Base-by-base conservation (phyloP, 73 alveolate species). In the Stentor coeruleus region DNA sequence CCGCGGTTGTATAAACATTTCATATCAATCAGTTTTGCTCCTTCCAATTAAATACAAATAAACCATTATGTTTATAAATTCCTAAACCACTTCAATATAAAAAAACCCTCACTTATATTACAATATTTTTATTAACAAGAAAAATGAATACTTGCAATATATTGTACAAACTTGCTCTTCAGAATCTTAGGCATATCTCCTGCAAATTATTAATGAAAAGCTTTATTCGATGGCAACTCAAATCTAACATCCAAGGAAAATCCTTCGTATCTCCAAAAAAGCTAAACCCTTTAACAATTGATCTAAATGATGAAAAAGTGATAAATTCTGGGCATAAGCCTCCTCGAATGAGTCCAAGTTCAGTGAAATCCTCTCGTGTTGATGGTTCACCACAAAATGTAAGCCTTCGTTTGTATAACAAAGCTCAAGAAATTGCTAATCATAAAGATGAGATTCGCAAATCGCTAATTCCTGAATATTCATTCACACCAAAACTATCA, bases 391-490 rank as follows among this genome's bases (percentile, higher is more conserved):
- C 66, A 11, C 66, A 20, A 49, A 20, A 49, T 49, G 66, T 49
- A 11, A 49, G 66, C 20, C 20, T 49, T 11, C 6, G 66, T 11
- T 20, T 49, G 6, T 49, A 49, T 49, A 49, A 49, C 66, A 49
- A 49, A 20, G 66, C 66, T 11, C 66, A 49, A 49, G 66, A 49
- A 49, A 49, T 49, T 11, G 66, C 6, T 11, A 49, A 49, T 49
- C 66, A 49, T 49, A 49, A 49, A 49, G 20, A 49, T 49, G 66
- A 49, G 20, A 49, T 49, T 6, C 6, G 66, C 6, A 49, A 49
- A 49, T 49, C 66, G 66, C 66, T 49, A 11, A 49, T 49, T 49
- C 66, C 66, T 49, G 66, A 49, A 11, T 49, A 49, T 49, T 49
- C 66, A 11, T 49, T 49, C 20, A 49, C 66, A 49, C 66, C 66